Evolutionary conservation across 495 filamentous ascomycete genomes (phyloP).

Genomic region (Sphaerosporella brunnea): DNA sequence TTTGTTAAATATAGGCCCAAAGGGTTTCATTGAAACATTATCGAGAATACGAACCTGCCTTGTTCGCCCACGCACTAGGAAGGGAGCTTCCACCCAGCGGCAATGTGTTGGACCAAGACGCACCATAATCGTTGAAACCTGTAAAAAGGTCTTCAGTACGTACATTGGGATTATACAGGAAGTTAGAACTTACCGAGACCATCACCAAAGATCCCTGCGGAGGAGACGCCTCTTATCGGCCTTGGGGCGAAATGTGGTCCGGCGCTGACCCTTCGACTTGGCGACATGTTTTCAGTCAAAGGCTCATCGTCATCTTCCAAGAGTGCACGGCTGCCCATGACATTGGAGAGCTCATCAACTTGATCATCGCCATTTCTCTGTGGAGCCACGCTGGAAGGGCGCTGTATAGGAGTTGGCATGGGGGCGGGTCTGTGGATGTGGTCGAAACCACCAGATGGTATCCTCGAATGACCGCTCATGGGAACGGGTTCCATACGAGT

Average conservation of each 20-base stretch:
- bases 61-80: constrained; percentile 23
- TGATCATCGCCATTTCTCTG: constrained; percentile 32
- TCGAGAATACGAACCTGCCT: constrained; percentile 24
- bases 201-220: constrained; percentile 36
- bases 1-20: constrained; percentile 2
- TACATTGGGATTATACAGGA: no score
- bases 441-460: constrained; percentile 32
- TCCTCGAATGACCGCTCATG: constrained; percentile 31
- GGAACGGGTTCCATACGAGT: constrained; percentile 28
- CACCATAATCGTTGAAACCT: constrained; percentile 8
- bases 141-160: no score
- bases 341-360: constrained; percentile 57
- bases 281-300: constrained; percentile 25
- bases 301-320: constrained; percentile 56
- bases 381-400: constrained; percentile 61
- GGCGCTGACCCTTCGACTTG: constrained; percentile 24
- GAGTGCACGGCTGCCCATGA: constrained; percentile 87
- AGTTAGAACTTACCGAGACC: constrained; percentile 30
- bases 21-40: no score
- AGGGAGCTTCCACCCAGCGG: constrained; percentile 21
- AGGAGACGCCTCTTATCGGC: constrained; percentile 22
- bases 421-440: constrained; percentile 66
- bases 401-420: constrained; percentile 77
- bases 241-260: constrained; percentile 21
- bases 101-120: constrained; percentile 23